These are phyloP conservation scores for Colletotrichum ledebouriae DNA, from an alignment of 2,329 filamentous ascomycete genomes.

Conservation along the genomic window DNA sequence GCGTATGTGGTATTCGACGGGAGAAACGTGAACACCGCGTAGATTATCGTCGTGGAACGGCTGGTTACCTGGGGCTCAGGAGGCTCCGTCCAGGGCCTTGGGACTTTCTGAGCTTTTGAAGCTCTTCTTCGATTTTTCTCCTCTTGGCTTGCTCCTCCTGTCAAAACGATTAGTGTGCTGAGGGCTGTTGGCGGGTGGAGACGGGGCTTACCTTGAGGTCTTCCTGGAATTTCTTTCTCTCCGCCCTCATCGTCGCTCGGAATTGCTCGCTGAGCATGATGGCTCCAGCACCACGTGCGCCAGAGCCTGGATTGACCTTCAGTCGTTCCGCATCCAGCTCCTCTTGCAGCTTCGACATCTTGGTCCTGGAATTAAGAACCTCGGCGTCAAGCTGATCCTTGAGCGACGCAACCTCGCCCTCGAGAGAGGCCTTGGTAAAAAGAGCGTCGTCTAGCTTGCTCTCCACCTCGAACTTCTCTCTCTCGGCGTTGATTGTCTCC, in stretches of 20 bases:
- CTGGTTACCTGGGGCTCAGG: constrained; percentile 53
- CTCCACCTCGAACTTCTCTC: constrained; percentile 63
- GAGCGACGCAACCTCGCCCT: constrained; percentile 54
- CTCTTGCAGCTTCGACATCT: constrained; percentile 60
- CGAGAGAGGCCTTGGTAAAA: constrained; percentile 52
- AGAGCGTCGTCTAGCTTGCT: constrained; percentile 56
- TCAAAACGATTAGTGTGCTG: constrained; percentile 48
- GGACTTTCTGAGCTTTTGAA: constrained; percentile 58
- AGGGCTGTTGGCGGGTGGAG: neutral
- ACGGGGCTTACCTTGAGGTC: constrained; percentile 60
- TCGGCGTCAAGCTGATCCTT: constrained; percentile 58
- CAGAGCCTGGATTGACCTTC: constrained; percentile 53
- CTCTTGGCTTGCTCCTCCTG: constrained; percentile 65
- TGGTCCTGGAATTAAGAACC: constrained; percentile 53
- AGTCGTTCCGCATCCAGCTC: constrained; percentile 65
- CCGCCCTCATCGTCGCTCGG: constrained; percentile 67
- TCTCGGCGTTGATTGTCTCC: constrained; percentile 64
- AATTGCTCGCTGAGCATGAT: constrained; percentile 70
- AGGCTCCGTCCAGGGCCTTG: constrained; percentile 59
- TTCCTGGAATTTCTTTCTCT: constrained; percentile 69
- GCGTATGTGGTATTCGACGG: constrained; percentile 6
- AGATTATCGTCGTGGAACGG: neutral
- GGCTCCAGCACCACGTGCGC: constrained; percentile 59
- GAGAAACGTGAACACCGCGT: neutral
- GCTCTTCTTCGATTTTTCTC: constrained; percentile 65